Evolutionary conservation across 1,284 basidiomycete species (phyloP).

Genomic region (Pascua guehoae): DNA sequence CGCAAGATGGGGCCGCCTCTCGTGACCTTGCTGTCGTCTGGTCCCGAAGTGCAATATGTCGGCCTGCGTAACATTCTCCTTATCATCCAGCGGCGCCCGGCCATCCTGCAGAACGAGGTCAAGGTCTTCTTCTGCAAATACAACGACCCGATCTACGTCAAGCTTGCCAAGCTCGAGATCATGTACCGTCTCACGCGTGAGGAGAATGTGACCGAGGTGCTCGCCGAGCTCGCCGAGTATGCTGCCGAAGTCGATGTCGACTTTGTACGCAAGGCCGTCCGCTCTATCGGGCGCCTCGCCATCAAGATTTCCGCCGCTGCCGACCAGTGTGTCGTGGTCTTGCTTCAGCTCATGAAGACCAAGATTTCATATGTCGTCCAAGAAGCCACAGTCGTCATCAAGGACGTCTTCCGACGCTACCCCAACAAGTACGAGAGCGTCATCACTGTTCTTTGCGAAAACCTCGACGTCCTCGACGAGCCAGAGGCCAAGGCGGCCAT

Average conservation of each 20-base stretch:
- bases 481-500: conserved; percentile 96
- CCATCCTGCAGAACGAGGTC: conserved; percentile 90
- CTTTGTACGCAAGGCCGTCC: conserved; percentile 90
- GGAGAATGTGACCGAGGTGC: conserved; percentile 86
- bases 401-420: conserved; percentile 98
- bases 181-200: conserved; percentile 93
- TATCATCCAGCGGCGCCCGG: conserved; percentile 84
- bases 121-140: conserved; percentile 99
- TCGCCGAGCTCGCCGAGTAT: conserved; percentile 97
- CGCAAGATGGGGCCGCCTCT: conserved; percentile 92
- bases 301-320: conserved; percentile 91
- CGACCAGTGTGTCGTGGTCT: conserved; percentile 89
- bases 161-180: conserved; percentile 96
- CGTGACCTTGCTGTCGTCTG: conserved; percentile 60
- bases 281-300: conserved; percentile 92
- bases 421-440: conserved; percentile 96
- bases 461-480: conserved; percentile 93
- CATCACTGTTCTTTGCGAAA: conserved; percentile 90
- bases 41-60: conserved; percentile 84
- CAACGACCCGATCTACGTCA: conserved; percentile 97
- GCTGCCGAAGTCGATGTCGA: conserved; percentile 97
- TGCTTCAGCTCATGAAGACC: conserved; percentile 86
- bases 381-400: conserved; percentile 97
- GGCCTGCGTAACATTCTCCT: conserved; percentile 95
- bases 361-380: conserved; percentile 96